These are phyloP conservation scores for Hansfordia pulvinata DNA, from an alignment of 2,329 filamentous ascomycete species.

Conservation along the genomic window DNA sequence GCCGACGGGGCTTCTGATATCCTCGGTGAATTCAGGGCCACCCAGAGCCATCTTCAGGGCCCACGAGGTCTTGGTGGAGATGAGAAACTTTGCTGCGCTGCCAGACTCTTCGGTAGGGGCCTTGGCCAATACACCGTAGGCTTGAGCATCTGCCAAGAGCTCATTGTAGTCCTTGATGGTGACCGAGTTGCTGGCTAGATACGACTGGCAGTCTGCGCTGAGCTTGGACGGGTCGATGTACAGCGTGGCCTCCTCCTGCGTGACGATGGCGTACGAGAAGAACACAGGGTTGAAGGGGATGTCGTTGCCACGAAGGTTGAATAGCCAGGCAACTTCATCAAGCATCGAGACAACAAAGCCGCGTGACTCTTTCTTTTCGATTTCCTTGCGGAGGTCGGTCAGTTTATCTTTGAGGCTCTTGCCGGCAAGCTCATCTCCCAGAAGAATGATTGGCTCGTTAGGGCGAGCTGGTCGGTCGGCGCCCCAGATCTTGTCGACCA, in stretches of 20 bases:
- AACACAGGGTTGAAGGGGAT: slow-evolving; percentile 98
- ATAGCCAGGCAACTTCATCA: slow-evolving; percentile 97
- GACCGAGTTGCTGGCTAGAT: slow-evolving; percentile 58
- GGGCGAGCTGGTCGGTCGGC: slow-evolving; percentile 59
- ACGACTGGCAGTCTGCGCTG: slow-evolving; percentile 49
- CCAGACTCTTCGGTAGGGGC: slow-evolving; percentile 15
- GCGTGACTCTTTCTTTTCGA: slow-evolving; percentile 77
- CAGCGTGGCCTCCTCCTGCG: slow-evolving; percentile 59
- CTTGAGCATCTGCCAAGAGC: slow-evolving; percentile 67
- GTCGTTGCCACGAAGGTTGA: slow-evolving; percentile 87
- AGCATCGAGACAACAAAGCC: slow-evolving; percentile 90
- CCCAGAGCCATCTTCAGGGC: slow-evolving; percentile 77
- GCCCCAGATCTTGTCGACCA: slow-evolving; percentile 88
- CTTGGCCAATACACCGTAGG: slow-evolving; percentile 35
- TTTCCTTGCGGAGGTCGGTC: slow-evolving; percentile 72
- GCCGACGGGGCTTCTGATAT: slow-evolving; percentile 72
- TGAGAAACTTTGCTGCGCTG: slow-evolving; percentile 54
- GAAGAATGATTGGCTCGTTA: slow-evolving; percentile 59
- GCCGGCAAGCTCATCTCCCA: slow-evolving; percentile 62
- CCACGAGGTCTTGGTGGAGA: slow-evolving; percentile 89
- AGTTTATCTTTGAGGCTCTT: slow-evolving; percentile 77
- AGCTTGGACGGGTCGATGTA: slow-evolving; percentile 79
- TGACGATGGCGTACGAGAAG: slow-evolving; percentile 89
- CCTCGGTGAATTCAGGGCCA: slow-evolving; percentile 73
- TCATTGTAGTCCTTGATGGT: slow-evolving; percentile 67